Evolutionary conservation across 768 basidiomycete genomes (phyloP).

Genomic region (Infundibulicybe gibba): DNA sequence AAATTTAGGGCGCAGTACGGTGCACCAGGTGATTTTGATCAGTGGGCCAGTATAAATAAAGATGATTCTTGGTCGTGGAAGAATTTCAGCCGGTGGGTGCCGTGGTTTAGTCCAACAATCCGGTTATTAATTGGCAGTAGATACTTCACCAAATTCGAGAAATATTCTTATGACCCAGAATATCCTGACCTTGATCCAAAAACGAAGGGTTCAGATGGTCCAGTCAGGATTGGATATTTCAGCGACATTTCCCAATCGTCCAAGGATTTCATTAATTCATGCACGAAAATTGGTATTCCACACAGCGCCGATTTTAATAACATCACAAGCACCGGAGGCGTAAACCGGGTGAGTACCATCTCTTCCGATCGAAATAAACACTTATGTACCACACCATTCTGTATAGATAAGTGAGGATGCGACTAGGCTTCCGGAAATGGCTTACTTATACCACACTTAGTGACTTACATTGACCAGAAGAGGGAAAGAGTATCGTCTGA

Average conservation of each 20-base stretch:
- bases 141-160: slow-evolving; percentile 65
- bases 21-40: slow-evolving; percentile 65
- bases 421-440: too few relatives aligned
- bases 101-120: too few relatives aligned
- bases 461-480: slow-evolving; percentile 60
- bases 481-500: slow-evolving; percentile 60
- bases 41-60: slow-evolving; percentile 53
- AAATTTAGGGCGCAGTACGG: slow-evolving; percentile 54
- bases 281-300: slow-evolving; percentile 47
- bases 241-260: slow-evolving; percentile 34
- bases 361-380: too few relatives aligned
- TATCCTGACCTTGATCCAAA: slow-evolving; percentile 44
- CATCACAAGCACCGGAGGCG: slow-evolving; percentile 47
- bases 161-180: slow-evolving; percentile 39
- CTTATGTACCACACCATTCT: too few relatives aligned
- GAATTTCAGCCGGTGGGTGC: slow-evolving; percentile 46
- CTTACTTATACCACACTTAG: slow-evolving; percentile 23
- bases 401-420: too few relatives aligned
- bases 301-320: slow-evolving; percentile 56
- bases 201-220: slow-evolving; percentile 45
- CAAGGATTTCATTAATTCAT: slow-evolving; percentile 48
- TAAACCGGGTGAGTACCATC: slow-evolving; percentile 40
- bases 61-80: slow-evolving; percentile 58
- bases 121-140: slow-evolving; percentile 20
- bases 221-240: slow-evolving; percentile 51